Evolutionary conservation across 73 alveolate genomes (phyloP).

Genomic region (Effrenium voratum): DNA sequence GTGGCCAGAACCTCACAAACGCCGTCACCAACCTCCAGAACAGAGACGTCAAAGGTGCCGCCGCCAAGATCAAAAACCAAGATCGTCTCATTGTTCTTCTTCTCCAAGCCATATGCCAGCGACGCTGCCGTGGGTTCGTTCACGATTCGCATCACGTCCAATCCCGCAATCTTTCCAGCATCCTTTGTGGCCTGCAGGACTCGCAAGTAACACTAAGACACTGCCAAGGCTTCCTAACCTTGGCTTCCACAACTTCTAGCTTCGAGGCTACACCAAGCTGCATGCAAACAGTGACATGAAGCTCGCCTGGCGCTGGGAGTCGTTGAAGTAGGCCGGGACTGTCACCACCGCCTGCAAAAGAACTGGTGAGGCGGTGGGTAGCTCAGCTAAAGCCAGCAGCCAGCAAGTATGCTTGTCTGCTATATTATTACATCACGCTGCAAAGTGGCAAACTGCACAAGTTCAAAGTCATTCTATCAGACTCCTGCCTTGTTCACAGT

Average conservation of each 20-base stretch:
- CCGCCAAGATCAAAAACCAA: constrained; percentile 99
- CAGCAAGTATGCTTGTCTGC: constrained; percentile 77
- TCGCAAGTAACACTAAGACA: not conserved
- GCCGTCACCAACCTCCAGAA: constrained; percentile 98
- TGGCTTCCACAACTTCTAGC: not conserved
- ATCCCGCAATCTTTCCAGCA: constrained; percentile 98
- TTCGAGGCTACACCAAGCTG: too few species aligned
- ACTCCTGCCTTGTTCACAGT: constrained; percentile 96
- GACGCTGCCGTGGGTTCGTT: constrained; percentile 99
- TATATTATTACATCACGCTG: constrained; percentile 94
- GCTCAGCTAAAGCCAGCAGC: constrained; percentile 95
- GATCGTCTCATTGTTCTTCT: constrained; percentile 97
- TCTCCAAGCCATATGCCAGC: constrained; percentile 98
- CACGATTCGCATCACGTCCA: constrained; percentile 99
- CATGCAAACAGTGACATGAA: too few species aligned
- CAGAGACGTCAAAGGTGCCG: constrained; percentile 99
- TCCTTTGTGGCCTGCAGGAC: constrained; percentile 97
- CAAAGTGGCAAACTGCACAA: not conserved
- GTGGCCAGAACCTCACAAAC: constrained; percentile 99
- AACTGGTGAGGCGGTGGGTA: constrained; percentile 94
- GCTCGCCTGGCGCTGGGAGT: constrained; percentile 98
- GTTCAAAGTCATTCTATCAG: constrained; percentile 4
- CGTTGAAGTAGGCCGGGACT: constrained; percentile 98
- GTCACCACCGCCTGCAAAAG: constrained; percentile 97
- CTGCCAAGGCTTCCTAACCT: not conserved